Conservation (phyloP, 2,329 filamentous ascomycete genomes). For the Xylaria sp. region DNA sequence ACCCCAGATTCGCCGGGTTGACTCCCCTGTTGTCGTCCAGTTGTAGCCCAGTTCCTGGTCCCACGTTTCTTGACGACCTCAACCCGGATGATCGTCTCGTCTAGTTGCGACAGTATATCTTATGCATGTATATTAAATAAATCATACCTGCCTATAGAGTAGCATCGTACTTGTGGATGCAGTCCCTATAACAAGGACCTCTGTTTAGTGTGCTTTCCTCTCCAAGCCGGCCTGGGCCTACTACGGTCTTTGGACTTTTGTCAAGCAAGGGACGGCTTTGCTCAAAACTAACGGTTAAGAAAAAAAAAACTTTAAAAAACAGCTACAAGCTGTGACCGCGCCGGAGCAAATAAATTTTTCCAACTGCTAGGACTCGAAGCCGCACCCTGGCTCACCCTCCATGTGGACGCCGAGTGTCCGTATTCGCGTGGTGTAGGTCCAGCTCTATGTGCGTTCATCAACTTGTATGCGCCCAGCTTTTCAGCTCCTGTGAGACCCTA, state of each 20-base stretch:
- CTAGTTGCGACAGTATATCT: conserved; percentile 32
- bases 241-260: neutral
- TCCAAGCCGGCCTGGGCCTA: neutral
- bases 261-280: neutral
- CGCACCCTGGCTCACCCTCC: neutral
- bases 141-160: neutral
- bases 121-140: neutral
- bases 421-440: neutral
- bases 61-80: neutral
- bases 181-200: no score
- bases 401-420: neutral
- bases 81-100: conserved; percentile 22
- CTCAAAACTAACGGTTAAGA: conserved; percentile 3
- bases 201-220: neutral
- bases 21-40: no score
- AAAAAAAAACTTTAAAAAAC: no score
- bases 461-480: neutral
- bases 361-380: neutral
- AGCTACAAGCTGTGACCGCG: neutral
- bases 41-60: conserved; percentile 7
- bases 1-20: conserved; percentile 27
- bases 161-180: neutral
- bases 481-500: neutral
- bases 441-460: neutral
- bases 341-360: neutral